These are phyloP conservation scores for Vigna angularis DNA, from an alignment of 306 rosid species.

Conservation along the genomic window DNA sequence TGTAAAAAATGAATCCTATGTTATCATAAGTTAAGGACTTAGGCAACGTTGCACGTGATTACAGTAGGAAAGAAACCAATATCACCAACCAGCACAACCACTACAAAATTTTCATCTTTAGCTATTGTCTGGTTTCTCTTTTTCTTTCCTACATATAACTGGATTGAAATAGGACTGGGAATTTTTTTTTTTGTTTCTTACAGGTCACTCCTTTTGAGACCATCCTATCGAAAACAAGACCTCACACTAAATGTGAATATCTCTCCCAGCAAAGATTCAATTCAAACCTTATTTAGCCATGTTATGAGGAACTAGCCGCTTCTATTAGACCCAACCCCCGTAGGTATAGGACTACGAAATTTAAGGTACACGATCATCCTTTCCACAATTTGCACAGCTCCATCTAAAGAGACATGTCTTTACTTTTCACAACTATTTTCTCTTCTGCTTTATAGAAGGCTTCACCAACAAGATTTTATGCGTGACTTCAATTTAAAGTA, in stretches of 20 bases:
- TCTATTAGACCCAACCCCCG: neutral
- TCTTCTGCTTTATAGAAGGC: conserved; percentile 11
- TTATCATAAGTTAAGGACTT: conserved; percentile 11
- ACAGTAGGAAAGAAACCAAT: conserved; percentile 13
- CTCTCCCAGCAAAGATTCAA: neutral
- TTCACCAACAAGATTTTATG: conserved; percentile 6
- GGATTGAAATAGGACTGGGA: neutral
- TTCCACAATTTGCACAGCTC: conserved; percentile 6
- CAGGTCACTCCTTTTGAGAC: neutral
- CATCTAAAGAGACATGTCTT: conserved; percentile 1
- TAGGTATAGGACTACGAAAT: neutral
- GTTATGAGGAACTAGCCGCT: neutral
- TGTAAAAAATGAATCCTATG: neutral
- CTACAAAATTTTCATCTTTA: neutral
- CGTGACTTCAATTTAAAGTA: conserved; percentile 13
- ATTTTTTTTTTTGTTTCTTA: neutral
- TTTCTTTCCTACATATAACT: neutral
- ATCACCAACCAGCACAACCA: conserved; percentile 13
- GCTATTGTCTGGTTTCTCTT: neutral
- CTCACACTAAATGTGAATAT: neutral
- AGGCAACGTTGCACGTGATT: conserved; percentile 18
- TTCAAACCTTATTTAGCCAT: neutral
- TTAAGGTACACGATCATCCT: neutral
- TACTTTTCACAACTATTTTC: conserved; percentile 9
- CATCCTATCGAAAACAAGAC: neutral